These are phyloP conservation scores for Eutypella sp. DNA, from an alignment of 2,329 filamentous ascomycete species.

Conservation along the genomic window DNA sequence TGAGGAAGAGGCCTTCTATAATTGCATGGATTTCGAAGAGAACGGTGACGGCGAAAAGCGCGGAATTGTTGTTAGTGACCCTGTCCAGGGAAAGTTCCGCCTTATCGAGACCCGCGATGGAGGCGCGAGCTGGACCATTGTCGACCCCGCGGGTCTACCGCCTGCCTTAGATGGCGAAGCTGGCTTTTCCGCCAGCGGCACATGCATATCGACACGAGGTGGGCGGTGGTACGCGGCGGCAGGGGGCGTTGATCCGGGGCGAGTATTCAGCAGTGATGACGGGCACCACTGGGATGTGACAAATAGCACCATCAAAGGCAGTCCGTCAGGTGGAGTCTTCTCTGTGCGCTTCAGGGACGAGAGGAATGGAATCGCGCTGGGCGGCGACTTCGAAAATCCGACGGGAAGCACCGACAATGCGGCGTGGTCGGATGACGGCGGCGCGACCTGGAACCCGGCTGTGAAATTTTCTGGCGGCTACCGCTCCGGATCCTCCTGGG, in stretches of 20 bases:
- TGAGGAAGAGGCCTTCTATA: slow-evolving; percentile 27
- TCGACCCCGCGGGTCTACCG: slow-evolving; percentile 21
- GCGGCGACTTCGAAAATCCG: slow-evolving; percentile 25
- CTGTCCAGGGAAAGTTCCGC: slow-evolving; percentile 27
- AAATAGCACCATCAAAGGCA: slow-evolving; percentile 20
- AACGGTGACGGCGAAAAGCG: slow-evolving; percentile 9
- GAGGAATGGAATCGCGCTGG: slow-evolving; percentile 23
- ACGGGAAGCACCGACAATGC: slow-evolving; percentile 16
- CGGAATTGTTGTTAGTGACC: slow-evolving; percentile 29
- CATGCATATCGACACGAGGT: slow-evolving; percentile 24
- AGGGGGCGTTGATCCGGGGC: slow-evolving; percentile 23
- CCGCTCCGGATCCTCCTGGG: slow-evolving; percentile 26
- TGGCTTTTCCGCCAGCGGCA: slow-evolving; percentile 29
- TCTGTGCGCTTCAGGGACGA: slow-evolving; percentile 27
- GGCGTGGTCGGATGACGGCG: slow-evolving; percentile 27
- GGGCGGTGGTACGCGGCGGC: slow-evolving; percentile 25
- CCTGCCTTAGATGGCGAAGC: slow-evolving; percentile 23
- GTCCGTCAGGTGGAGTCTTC: slow-evolving; percentile 25
- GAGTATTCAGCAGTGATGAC: slow-evolving; percentile 23
- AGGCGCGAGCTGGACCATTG: slow-evolving; percentile 21
- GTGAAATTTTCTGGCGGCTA: slow-evolving; percentile 25
- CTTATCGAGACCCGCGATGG: slow-evolving; percentile 27
- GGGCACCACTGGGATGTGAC: slow-evolving; percentile 23
- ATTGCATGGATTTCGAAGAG: slow-evolving; percentile 28
- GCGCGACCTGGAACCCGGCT: slow-evolving; percentile 22